phyloP scores from a whole-genome alignment of 345 rosid genomes.

The Gossypium sturtianum region DNA sequence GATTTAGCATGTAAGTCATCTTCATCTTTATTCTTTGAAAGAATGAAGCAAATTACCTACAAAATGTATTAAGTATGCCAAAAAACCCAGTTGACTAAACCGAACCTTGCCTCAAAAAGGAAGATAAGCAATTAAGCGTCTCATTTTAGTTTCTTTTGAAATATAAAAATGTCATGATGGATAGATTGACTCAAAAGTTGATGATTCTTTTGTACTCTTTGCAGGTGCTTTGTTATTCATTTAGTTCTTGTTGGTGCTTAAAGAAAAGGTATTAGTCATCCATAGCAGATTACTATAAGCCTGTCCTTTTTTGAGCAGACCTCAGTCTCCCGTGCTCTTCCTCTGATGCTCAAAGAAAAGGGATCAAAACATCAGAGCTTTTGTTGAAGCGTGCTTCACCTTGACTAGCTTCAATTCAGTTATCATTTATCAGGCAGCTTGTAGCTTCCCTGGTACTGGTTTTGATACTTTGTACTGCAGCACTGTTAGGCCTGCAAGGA shows the following conservation, averaged over 20 bases:
- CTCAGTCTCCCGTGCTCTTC: constrained; percentile 6
- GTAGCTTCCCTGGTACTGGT: not conserved
- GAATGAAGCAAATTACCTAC: not conserved
- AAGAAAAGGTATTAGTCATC: not conserved
- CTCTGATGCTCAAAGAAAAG: not conserved
- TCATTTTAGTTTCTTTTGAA: not conserved
- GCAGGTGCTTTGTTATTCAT: not conserved
- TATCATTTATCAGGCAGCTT: not conserved
- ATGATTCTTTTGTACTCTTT: not conserved
- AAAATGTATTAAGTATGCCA: not conserved
- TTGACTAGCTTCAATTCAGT: not conserved
- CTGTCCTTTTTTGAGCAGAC: not conserved
- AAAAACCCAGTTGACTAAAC: not conserved
- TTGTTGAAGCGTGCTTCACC: not conserved
- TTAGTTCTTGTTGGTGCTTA: not conserved
- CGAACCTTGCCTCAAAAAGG: not conserved
- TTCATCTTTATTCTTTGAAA: constrained; percentile 3
- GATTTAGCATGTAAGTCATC: not conserved
- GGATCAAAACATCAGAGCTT: not conserved
- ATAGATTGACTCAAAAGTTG: not conserved
- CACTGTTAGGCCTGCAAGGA: constrained; percentile 2
- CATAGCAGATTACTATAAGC: not conserved
- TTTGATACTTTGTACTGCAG: not conserved
- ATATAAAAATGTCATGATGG: not conserved
- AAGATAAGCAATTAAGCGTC: not conserved